A percentile compares a stretch with the other conserved stretches of the same genome.
phyloP scores from a whole-genome alignment of 2,329 filamentous ascomycete species.

The Cladophialophora yegresii region DNA sequence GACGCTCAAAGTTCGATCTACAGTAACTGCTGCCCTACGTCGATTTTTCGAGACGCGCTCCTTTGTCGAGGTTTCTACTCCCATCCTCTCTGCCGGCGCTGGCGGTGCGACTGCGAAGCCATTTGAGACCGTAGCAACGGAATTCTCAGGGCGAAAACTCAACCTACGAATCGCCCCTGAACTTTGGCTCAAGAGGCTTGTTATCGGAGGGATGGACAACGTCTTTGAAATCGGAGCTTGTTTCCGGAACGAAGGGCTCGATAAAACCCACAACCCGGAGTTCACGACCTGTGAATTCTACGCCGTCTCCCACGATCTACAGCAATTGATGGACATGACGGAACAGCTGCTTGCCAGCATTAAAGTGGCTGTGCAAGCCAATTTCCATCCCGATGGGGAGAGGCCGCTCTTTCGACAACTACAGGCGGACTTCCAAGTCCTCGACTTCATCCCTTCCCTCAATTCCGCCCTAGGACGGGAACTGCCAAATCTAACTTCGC shows the following conservation, averaged over 20 bases:
- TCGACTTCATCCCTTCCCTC: conserved; percentile 81
- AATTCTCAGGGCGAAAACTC: conserved; percentile 70
- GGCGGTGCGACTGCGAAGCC: conserved; percentile 87
- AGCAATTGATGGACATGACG: conserved; percentile 44
- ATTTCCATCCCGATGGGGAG: neutral
- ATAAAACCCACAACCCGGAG: conserved; percentile 92
- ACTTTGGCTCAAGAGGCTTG: conserved; percentile 87
- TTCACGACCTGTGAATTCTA: conserved; percentile 99
- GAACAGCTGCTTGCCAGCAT: conserved; percentile 23
- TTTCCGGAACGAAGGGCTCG: conserved; percentile 89
- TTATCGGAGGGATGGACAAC: conserved; percentile 82
- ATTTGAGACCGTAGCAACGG: conserved; percentile 77
- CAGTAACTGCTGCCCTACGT: conserved; percentile 72
- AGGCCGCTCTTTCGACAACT: conserved; percentile 34
- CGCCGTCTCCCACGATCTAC: conserved; percentile 66
- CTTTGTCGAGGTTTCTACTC: conserved; percentile 88
- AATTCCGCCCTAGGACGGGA: conserved; percentile 66
- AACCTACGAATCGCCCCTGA: conserved; percentile 89
- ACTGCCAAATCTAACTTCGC: conserved; percentile 63
- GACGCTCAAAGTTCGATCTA: conserved; percentile 70
- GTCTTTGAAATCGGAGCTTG: conserved; percentile 92
- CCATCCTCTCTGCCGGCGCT: conserved; percentile 77
- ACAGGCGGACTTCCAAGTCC: conserved; percentile 57
- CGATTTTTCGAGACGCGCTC: conserved; percentile 69
- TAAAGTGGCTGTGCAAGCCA: conserved; percentile 4